phyloP scores from a whole-genome alignment of 202 grass and related monocot genomes.

The Miscanthus sacchariflorus region DNA sequence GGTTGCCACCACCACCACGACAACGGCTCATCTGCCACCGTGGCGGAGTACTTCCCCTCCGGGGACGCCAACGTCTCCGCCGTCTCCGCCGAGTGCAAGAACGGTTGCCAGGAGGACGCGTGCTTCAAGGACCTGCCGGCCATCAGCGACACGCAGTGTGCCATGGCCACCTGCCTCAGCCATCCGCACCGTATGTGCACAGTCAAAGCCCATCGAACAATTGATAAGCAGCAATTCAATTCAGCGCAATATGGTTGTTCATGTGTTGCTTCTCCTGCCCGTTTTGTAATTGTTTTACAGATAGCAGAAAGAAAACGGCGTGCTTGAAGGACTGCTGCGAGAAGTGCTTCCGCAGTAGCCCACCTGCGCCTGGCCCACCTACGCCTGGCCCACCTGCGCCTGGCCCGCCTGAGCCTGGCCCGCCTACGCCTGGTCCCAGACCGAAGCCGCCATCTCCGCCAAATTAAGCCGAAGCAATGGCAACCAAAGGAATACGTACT shows the following conservation, averaged over 20 bases:
- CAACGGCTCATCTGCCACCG: not conserved
- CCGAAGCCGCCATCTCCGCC: not conserved
- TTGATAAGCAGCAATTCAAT: not conserved
- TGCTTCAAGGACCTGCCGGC: conserved; percentile 41
- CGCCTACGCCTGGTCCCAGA: not conserved
- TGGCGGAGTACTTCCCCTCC: not conserved
- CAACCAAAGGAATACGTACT: not conserved
- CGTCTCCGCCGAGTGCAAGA: conserved; percentile 35
- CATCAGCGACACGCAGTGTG: conserved; percentile 43
- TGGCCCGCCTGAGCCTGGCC: no score
- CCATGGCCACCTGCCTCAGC: conserved; percentile 24
- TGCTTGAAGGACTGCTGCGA: not conserved
- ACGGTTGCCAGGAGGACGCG: conserved; percentile 16
- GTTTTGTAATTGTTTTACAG: not conserved
- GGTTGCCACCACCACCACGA: conserved; percentile 4
- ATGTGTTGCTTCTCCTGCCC: not conserved
- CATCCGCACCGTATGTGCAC: not conserved
- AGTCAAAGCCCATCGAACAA: not conserved
- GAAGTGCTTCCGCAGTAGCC: not conserved
- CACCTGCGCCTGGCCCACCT: not conserved
- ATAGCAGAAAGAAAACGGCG: not conserved
- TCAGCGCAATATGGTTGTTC: not conserved
- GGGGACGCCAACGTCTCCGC: not conserved
- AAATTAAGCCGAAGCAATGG: not conserved
- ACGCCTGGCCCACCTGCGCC: not conserved